These are phyloP conservation scores for Picea sitchensis DNA, from an alignment of 75 land plant species.

Conservation along the genomic window DNA sequence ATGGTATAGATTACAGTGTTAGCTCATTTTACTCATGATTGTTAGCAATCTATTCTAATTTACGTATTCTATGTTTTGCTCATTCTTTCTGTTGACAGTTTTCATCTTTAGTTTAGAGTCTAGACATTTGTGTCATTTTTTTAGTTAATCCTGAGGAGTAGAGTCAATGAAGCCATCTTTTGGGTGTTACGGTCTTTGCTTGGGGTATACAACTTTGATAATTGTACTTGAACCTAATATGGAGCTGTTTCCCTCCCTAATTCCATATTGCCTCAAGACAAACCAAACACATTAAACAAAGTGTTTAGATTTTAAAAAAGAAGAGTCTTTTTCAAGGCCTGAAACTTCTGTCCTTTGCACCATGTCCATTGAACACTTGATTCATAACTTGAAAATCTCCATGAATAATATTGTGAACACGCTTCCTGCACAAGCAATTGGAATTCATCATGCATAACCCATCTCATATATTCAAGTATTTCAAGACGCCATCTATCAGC, in stretches of 20 bases:
- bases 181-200: background rate
- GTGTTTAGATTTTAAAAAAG: too few species aligned
- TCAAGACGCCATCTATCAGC: background rate
- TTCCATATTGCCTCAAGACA: too few species aligned
- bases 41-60: background rate
- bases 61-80: background rate
- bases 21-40: background rate
- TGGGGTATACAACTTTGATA: background rate
- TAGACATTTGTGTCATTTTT: background rate
- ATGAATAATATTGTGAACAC: too few species aligned
- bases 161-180: background rate
- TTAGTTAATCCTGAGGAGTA: background rate
- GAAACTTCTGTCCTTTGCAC: too few species aligned
- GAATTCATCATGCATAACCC: too few species aligned
- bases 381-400: too few species aligned
- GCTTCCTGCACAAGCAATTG: too few species aligned
- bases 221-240: background rate
- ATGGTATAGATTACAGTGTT: background rate
- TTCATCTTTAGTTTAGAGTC: background rate
- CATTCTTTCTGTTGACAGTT: background rate
- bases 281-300: too few species aligned
- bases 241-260: too few species aligned
- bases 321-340: too few species aligned
- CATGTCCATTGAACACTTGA: too few species aligned
- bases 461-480: too few species aligned